Evolutionary conservation across 306 rosid genomes (phyloP).

Genomic region (Casuarina cunninghamiana): DNA sequence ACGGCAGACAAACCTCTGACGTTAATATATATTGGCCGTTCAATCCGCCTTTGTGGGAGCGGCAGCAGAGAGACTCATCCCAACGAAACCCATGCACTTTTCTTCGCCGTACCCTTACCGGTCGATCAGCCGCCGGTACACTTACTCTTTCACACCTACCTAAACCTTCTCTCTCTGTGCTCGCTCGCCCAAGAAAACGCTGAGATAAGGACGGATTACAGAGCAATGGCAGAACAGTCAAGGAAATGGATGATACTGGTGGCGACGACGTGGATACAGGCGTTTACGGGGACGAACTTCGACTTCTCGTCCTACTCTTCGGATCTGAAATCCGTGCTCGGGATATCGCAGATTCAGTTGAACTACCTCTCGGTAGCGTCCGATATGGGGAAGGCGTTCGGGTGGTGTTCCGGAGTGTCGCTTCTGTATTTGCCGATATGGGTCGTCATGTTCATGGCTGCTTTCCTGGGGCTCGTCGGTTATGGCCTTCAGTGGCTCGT

Average conservation of each 20-base stretch:
- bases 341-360: slow-evolving; percentile 63
- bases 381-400: slow-evolving; percentile 69
- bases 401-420: slow-evolving; percentile 67
- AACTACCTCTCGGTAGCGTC: slow-evolving; percentile 71
- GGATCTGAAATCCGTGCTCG: slow-evolving; percentile 55
- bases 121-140: too few species aligned
- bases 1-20: too few species aligned
- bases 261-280: slow-evolving; percentile 63
- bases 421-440: slow-evolving; percentile 56
- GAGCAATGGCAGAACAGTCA: slow-evolving; percentile 35
- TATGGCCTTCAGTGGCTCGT: slow-evolving; percentile 73
- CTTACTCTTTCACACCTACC: not conserved
- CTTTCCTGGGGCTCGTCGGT: slow-evolving; percentile 52
- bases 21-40: too few species aligned
- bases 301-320: slow-evolving; percentile 74
- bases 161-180: not conserved
- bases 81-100: too few species aligned
- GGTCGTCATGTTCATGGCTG: slow-evolving; percentile 54
- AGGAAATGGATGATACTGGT: slow-evolving; percentile 58
- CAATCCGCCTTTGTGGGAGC: too few species aligned
- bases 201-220: too few species aligned
- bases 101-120: too few species aligned
- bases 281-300: slow-evolving; percentile 77
- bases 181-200: too few species aligned
- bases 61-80: too few species aligned